Conservation (phyloP, 768 basidiomycete genomes). For the Lactarius sp. region DNA sequence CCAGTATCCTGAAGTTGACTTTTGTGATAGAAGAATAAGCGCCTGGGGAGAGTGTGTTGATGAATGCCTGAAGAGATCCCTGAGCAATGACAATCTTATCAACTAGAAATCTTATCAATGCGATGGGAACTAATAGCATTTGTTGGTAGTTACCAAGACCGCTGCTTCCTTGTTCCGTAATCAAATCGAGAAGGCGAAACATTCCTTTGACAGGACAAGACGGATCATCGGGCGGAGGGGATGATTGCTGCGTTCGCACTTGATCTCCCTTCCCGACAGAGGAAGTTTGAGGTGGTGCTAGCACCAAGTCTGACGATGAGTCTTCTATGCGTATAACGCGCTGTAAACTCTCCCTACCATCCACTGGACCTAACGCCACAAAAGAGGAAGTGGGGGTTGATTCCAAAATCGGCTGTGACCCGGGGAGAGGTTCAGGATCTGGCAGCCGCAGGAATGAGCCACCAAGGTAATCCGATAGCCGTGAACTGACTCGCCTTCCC, state of each 20-base stretch:
- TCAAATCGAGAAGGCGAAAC: slow-evolving; percentile 50
- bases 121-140: not conserved
- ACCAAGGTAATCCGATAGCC: not conserved
- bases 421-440: not conserved
- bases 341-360: not conserved
- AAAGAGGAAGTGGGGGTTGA: not conserved
- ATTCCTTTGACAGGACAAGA: slow-evolving; percentile 39
- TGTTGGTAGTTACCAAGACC: slow-evolving; percentile 41
- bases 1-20: slow-evolving; percentile 52
- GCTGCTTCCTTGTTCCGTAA: slow-evolving; percentile 46
- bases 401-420: not conserved
- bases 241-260: not conserved
- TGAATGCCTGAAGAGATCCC: slow-evolving; percentile 43
- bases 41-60: slow-evolving; percentile 45
- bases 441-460: not conserved
- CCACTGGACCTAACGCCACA: not conserved
- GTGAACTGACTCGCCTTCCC: slow-evolving; percentile 1
- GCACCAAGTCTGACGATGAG: not conserved
- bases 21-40: slow-evolving; percentile 51
- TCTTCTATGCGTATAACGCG: not conserved
- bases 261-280: not conserved
- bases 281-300: not conserved
- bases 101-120: slow-evolving; percentile 33
- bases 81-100: slow-evolving; percentile 61
- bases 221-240: not conserved